Conservation (phyloP, 495 filamentous ascomycete species). For the Hypoxylon perforatum region DNA sequence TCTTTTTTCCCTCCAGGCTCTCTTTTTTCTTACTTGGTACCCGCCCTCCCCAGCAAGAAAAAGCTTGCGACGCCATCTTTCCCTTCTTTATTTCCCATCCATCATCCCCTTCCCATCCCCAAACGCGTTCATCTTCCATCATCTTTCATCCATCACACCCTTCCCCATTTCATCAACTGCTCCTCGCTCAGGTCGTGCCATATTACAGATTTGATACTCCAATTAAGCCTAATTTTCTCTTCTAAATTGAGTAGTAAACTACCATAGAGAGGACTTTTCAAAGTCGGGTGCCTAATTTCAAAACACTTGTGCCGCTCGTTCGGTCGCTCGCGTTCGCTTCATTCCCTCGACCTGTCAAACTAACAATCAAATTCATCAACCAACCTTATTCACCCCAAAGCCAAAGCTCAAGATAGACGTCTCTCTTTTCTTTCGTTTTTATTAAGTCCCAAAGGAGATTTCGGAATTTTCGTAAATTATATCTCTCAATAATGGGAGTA, state of each 20-base stretch:
- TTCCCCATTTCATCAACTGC: slow-evolving; percentile 10
- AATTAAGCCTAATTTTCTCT: slow-evolving; percentile 16
- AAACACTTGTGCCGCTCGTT: slow-evolving; percentile 23
- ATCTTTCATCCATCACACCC: slow-evolving; percentile 3
- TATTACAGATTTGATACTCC: slow-evolving; percentile 4
- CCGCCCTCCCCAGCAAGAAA: slow-evolving; percentile 21
- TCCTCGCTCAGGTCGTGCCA: slow-evolving; percentile 12
- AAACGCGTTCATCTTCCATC: not conserved
- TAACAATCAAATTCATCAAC: slow-evolving; percentile 27
- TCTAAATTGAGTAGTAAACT: slow-evolving; percentile 28
- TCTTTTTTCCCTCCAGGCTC: slow-evolving; percentile 3
- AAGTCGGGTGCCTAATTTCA: slow-evolving; percentile 18
- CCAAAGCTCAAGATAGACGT: slow-evolving; percentile 37
- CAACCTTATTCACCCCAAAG: slow-evolving; percentile 7
- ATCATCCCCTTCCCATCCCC: slow-evolving; percentile 15
- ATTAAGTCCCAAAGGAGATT: slow-evolving; percentile 23
- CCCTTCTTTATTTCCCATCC: slow-evolving; percentile 10
- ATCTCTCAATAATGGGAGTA: slow-evolving; percentile 43
- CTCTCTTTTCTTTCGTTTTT: slow-evolving; percentile 22
- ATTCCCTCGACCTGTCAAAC: slow-evolving; percentile 21
- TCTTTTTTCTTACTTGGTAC: slow-evolving; percentile 12
- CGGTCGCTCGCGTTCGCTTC: slow-evolving; percentile 29
- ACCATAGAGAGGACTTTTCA: slow-evolving; percentile 12
- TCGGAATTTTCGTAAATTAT: slow-evolving; percentile 37
- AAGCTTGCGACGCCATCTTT: slow-evolving; percentile 33